Percentiles rank a stretch among this genome's conserved stretches.
These are phyloP conservation scores for Tricholoma furcatifolium DNA, from an alignment of 768 basidiomycete species.

Conservation along the genomic window DNA sequence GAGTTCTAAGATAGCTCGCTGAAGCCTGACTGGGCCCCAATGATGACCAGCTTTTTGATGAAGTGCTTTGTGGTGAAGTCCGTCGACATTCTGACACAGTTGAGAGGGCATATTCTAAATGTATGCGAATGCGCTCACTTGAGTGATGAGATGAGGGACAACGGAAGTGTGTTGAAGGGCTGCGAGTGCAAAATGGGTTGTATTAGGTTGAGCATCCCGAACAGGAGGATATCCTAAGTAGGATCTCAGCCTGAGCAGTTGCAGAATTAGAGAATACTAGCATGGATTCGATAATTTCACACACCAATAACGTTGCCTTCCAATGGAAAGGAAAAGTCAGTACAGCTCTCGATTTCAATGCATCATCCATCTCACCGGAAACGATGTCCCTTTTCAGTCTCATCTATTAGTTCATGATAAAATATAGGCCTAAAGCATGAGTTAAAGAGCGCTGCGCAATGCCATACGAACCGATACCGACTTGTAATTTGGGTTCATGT, in stretches of 20 bases:
- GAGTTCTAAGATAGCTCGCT: conserved; percentile 66
- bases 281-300: conserved; percentile 18
- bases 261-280: conserved; percentile 10
- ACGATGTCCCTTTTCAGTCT: conserved; percentile 60
- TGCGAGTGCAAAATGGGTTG: conserved; percentile 85
- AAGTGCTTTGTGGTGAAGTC: conserved; percentile 84
- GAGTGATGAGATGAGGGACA: conserved; percentile 70
- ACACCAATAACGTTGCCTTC: conserved; percentile 83
- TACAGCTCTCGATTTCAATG: neutral
- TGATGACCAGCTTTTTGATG: conserved; percentile 24
- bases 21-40: conserved; percentile 38
- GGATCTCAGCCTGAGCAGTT: conserved; percentile 54
- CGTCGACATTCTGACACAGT: conserved; percentile 80
- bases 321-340: neutral
- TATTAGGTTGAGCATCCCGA: conserved; percentile 79
- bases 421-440: conserved; percentile 54
- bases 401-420: conserved; percentile 82
- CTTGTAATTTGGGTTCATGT: conserved; percentile 91
- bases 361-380: conserved; percentile 54
- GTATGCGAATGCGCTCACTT: conserved; percentile 38
- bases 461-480: conserved; percentile 29
- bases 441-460: conserved; percentile 7
- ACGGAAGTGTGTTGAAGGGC: conserved; percentile 72
- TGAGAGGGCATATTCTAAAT: conserved; percentile 17
- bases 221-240: conserved; percentile 88